Conservation (phyloP, 164 flowering plant species). For the Annona squamosa region DNA sequence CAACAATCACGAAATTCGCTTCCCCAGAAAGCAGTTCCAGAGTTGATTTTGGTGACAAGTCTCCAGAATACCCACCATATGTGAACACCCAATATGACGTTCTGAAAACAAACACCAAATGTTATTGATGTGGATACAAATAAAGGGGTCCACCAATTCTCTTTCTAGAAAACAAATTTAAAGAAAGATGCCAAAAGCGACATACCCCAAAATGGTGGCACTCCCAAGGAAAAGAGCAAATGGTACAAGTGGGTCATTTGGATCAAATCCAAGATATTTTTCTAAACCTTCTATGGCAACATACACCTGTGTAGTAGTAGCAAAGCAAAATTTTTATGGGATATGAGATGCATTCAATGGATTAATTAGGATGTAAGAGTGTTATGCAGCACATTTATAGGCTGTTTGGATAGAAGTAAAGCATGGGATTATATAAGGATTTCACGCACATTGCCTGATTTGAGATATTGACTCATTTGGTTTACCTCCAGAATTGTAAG, state of each 20-base stretch:
- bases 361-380: background rate
- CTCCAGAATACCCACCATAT: slow-evolving; percentile 88
- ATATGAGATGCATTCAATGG: background rate
- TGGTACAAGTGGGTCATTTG: slow-evolving; percentile 72
- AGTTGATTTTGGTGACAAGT: slow-evolving; percentile 62
- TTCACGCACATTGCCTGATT: no score
- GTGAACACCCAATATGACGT: slow-evolving; percentile 51
- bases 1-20: slow-evolving; percentile 59
- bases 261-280: slow-evolving; percentile 67
- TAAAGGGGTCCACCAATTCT: slow-evolving; percentile 3
- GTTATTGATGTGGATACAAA: slow-evolving; percentile 21
- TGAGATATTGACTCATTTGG: no score
- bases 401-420: no score
- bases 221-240: slow-evolving; percentile 58
- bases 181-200: slow-evolving; percentile 9
- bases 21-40: slow-evolving; percentile 55
- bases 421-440: no score
- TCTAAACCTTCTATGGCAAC: slow-evolving; percentile 54
- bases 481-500: no score
- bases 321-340: background rate
- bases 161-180: background rate
- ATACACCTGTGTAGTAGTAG: slow-evolving; percentile 43
- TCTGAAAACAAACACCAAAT: slow-evolving; percentile 71
- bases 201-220: slow-evolving; percentile 71
- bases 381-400: background rate